Conservation (phyloP, 257 asterid genomes). For the Eucommia ulmoides region DNA sequence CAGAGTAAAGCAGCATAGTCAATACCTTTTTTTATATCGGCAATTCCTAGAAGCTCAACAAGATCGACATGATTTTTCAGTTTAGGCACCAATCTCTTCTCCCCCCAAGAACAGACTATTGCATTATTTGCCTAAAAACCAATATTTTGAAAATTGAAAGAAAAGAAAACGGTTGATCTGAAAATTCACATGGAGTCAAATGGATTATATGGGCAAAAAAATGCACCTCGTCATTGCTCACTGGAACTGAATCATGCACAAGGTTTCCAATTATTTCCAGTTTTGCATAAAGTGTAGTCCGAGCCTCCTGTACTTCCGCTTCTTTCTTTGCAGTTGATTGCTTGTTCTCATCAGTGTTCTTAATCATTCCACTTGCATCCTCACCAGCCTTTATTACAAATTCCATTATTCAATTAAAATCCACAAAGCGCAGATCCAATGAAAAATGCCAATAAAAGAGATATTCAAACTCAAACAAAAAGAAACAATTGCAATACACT, state of each 20-base stretch:
- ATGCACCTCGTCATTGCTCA: slow-evolving; percentile 64
- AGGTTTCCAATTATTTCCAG: slow-evolving; percentile 65
- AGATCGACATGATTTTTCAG: slow-evolving; percentile 91
- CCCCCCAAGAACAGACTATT: slow-evolving; percentile 72
- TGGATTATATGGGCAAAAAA: background rate
- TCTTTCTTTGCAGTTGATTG: slow-evolving; percentile 43
- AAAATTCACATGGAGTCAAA: background rate
- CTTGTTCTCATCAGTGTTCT: slow-evolving; percentile 49
- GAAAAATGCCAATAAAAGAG: background rate
- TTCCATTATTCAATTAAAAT: background rate
- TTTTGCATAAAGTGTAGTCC: slow-evolving; percentile 44
- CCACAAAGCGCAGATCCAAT: background rate
- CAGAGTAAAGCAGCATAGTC: background rate
- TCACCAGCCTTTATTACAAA: slow-evolving; percentile 34
- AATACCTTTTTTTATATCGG: slow-evolving; percentile 66
- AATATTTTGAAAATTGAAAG: no score
- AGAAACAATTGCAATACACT: background rate
- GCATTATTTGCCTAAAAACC: slow-evolving; percentile 55
- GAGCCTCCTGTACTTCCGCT: slow-evolving; percentile 74
- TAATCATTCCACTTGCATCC: slow-evolving; percentile 44
- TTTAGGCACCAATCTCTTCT: slow-evolving; percentile 50
- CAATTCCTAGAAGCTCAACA: slow-evolving; percentile 93
- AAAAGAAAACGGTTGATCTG: background rate
- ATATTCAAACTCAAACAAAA: background rate
- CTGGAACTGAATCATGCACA: slow-evolving; percentile 92